Evolutionary conservation across 441 rosid species (phyloP), one percentile per base, ranked within the genome.

Genomic region (Capsella rubella): DNA sequence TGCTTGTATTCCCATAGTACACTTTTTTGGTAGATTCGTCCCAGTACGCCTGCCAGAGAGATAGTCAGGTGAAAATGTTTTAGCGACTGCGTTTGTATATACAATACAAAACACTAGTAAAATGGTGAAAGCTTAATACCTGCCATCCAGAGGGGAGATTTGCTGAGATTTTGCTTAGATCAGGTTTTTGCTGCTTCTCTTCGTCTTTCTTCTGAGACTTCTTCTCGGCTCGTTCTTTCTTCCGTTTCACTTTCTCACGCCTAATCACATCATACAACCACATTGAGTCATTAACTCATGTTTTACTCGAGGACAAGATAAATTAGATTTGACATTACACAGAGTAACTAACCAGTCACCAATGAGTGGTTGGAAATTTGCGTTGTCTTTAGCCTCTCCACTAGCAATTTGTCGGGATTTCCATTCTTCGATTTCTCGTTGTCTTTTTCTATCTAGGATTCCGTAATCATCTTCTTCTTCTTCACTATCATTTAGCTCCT

Each of bases 361-460:
- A 50, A 96, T 95, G 28, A 95, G 79, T 31, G 99, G 97, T 84
- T 95, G 99, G 82, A 95, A 95, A 84, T 95, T 93, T 12, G 99
- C 99, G 70, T 95, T 95, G 66, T 87, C 95, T 80, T 81, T 87
- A 55, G 96, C 97, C 82, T 91, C 99, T 73, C 97, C 92, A 66
- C 94, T 95, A 3, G 95, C 91, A 54, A 93, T 90, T 79, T 95
- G 98, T 74, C 88, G 82, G 13, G 89, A 88, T 70, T 60, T 89
- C 99, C 98, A 95, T 79, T 87, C 95, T 88, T 91, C 93, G 52
- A 95, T 93, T 84, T 90, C 95, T 74, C 89, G 83, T 71, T 84
- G 87, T 40, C 93, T 86, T 83, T 95, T 95, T 69, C 60, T 95
- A 78, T 93, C 97, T 34, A 91, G 60, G 34, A 80, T 74, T 77